Evolutionary conservation across 805 yeast genomes (phyloP), one percentile per base, ranked within the genome.

Genomic region (Starmerella sp.): DNA sequence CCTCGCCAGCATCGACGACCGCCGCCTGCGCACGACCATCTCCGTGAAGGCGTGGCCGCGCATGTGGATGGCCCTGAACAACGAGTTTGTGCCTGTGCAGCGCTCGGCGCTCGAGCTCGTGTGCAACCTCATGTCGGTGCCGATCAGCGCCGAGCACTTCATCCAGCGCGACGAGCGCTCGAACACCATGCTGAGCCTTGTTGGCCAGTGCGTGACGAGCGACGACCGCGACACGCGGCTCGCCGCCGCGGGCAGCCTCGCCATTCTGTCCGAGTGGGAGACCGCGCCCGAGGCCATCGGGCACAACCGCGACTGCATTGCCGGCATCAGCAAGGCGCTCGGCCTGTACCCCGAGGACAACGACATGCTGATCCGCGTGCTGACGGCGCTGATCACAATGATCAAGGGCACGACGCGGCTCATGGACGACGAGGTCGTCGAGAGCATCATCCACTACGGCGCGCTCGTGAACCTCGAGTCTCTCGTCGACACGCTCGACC

Each of bases 101-200:
- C 71, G 78, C 50, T 80, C 86, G 0, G 61, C 82, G 0, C 72
- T 84, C 67, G 89, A 85, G 62, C 73, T 85, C 15, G 66, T 83
- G 9, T 77, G 84, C 56, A 85, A 85, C 64, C 65, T 84, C 48
- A 75, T 81, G 63, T 70, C 63, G 50, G 63, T 69, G 1, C 67
- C 71, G 1, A 54, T 51, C 5, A 63, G 69, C 15, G 75, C 74
- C 0, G 71, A 66, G 46, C 67, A 64, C 59, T 68, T 65, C 54
- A 60, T 70, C n/a, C 71, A 68, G 48, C 65, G 63, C 22, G 59
- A 63, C 13, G 54, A 54, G 15, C 59, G 62, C 5, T 65, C 69
- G n/a, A 49, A 56, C 8, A 65, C 62, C 17, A 58, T 71, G n/a
- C 56, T 71, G 32, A 62, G 65, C 1, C 64, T 68, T 28, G 59